Percentiles rank a stretch among this genome's conserved stretches.
Evolutionary conservation across 805 yeast genomes (phyloP).

Genomic region (Hanseniaspora valbyensis): DNA sequence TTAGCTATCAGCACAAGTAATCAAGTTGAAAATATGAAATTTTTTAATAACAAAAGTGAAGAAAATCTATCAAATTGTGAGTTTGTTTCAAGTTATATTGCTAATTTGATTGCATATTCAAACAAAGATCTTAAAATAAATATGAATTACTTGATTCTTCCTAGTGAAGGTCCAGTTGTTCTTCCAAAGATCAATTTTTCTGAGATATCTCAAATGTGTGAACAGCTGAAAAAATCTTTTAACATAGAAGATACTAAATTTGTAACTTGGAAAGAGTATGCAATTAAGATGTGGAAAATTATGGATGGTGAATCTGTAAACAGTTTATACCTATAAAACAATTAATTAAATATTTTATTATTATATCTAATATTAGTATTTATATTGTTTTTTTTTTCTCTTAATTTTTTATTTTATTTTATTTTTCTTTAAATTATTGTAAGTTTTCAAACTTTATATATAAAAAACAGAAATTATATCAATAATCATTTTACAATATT

Average conservation of each 20-base stretch:
- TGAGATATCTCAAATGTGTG: constrained; percentile 25
- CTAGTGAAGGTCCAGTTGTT: constrained; percentile 54
- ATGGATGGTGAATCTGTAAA: constrained; percentile 14
- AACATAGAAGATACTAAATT: constrained; percentile 4
- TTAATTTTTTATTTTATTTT: not conserved
- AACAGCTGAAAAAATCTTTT: constrained; percentile 18
- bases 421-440: not conserved
- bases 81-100: constrained; percentile 47
- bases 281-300: constrained; percentile 13
- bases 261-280: not conserved
- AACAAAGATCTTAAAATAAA: not conserved
- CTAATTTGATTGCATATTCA: constrained; percentile 31
- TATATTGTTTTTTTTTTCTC: not conserved
- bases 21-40: not conserved
- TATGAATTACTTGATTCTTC: constrained; percentile 26
- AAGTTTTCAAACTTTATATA: not conserved
- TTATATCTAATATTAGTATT: no score
- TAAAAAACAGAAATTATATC: not conserved
- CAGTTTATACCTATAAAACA: constrained; percentile 7
- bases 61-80: constrained; percentile 29
- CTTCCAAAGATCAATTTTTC: constrained; percentile 39
- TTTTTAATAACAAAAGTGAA: not conserved
- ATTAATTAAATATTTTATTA: not conserved
- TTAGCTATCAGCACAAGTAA: constrained; percentile 4
- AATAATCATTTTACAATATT: not conserved